These are phyloP conservation scores for Colletotrichum simmondsii DNA, from an alignment of 2,329 filamentous ascomycete genomes.

Conservation along the genomic window DNA sequence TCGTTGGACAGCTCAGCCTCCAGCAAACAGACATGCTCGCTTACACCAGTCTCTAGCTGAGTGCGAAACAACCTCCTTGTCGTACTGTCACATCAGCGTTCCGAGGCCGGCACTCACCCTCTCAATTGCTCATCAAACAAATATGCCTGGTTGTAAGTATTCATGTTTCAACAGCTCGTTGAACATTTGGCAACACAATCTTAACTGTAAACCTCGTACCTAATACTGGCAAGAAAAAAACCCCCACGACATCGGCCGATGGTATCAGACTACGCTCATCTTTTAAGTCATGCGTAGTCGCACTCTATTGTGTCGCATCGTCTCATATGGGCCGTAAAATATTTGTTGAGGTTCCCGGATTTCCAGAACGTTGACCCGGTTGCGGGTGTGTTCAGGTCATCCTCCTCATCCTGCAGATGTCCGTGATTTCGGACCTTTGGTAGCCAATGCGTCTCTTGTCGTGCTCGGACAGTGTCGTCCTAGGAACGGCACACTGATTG, in stretches of 20 bases:
- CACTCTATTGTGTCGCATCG: background rate
- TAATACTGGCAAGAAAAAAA: background rate
- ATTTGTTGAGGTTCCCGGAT: background rate
- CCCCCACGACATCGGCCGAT: background rate
- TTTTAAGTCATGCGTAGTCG: background rate
- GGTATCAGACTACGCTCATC: background rate
- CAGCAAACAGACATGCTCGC: background rate
- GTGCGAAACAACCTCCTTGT: background rate
- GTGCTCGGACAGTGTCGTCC: background rate
- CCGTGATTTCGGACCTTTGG: background rate
- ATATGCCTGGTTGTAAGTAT: background rate
- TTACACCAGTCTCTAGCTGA: background rate
- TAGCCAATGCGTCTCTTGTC: background rate
- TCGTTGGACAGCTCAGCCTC: background rate
- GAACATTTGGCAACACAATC: constrained; percentile 1
- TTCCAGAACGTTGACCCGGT: background rate
- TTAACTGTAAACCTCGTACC: background rate
- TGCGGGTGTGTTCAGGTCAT: background rate
- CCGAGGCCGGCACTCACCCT: background rate
- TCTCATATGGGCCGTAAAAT: background rate
- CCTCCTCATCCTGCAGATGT: background rate
- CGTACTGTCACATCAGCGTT: background rate
- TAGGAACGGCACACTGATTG: background rate
- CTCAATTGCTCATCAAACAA: background rate
- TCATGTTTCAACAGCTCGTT: constrained; percentile 1